Evolutionary conservation across 2,329 filamentous ascomycete species (phyloP).

Genomic region (Rhinocladiella similis): DNA sequence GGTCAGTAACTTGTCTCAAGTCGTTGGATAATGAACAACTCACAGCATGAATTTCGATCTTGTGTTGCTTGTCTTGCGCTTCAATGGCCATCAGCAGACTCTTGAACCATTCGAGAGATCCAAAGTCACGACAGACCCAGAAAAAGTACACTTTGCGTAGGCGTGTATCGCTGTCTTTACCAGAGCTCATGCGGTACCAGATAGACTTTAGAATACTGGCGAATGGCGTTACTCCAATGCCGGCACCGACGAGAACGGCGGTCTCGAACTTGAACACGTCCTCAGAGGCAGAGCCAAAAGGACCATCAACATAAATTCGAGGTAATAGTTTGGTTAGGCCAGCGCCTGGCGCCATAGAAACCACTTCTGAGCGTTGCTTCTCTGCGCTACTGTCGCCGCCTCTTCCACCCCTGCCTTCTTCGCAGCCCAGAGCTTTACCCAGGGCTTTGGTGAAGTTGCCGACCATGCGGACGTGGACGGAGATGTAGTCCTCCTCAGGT

Average conservation of each 20-base stretch:
- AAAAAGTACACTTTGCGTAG: conserved; percentile 89
- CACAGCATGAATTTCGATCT: conserved; percentile 81
- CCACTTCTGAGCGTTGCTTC: conserved; percentile 54
- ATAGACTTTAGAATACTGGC: conserved; percentile 71
- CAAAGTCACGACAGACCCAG: conserved; percentile 88
- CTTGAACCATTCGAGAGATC: conserved; percentile 86
- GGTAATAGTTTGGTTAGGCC: conserved; percentile 69
- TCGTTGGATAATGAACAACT: conserved; percentile 23
- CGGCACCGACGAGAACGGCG: conserved; percentile 51
- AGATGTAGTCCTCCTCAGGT: conserved; percentile 87
- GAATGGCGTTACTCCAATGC: conserved; percentile 55
- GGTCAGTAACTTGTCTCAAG: not conserved
- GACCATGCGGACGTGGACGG: conserved; percentile 79
- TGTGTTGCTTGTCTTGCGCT: conserved; percentile 77
- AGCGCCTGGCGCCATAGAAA: conserved; percentile 61
- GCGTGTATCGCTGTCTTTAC: conserved; percentile 70
- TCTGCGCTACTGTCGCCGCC: conserved; percentile 28
- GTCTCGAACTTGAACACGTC: conserved; percentile 70
- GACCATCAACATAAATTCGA: conserved; percentile 78
- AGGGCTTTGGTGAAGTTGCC: conserved; percentile 76
- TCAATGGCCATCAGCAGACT: conserved; percentile 82
- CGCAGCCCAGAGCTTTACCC: conserved; percentile 71
- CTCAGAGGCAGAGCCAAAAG: conserved; percentile 82
- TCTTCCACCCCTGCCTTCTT: conserved; percentile 50
- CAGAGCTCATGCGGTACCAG: conserved; percentile 77